Percentiles rank a stretch among this genome's conserved stretches.
Conservation (phyloP, 139 green algal species). For the Pleodorina starrii region DNA sequence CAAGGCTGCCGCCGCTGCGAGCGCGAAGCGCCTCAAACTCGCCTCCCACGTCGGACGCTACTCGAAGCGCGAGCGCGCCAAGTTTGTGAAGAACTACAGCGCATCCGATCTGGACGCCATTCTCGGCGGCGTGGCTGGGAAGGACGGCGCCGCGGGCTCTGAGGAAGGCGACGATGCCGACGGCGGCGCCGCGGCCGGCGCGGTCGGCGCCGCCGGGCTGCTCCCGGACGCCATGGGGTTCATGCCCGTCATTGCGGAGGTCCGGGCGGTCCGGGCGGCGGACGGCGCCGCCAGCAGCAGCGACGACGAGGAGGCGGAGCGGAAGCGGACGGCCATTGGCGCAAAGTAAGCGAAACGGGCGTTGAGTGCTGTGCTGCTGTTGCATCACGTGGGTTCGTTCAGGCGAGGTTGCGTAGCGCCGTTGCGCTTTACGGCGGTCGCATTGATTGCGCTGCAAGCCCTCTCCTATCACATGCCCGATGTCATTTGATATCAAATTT, state of each 20-base stretch:
- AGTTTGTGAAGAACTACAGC: constrained; percentile 84
- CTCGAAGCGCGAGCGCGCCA: constrained; percentile 73
- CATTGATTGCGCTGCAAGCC: too few species aligned
- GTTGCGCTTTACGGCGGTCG: too few species aligned
- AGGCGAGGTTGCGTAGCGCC: too few species aligned
- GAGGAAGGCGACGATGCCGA: background rate
- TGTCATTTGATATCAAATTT: too few species aligned
- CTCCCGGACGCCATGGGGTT: background rate
- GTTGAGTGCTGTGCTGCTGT: too few species aligned
- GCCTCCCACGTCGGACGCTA: constrained; percentile 82
- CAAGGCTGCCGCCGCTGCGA: background rate
- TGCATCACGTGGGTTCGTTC: too few species aligned
- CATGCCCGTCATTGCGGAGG: constrained; percentile 28
- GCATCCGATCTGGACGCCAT: constrained; percentile 85
- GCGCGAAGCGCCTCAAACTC: constrained; percentile 20
- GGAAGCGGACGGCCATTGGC: background rate
- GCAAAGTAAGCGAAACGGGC: background rate
- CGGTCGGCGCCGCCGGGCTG: too few species aligned
- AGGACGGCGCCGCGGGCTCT: background rate
- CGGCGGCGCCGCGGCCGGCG: background rate
- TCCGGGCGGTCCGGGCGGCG: background rate
- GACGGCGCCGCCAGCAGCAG: constrained; percentile 22
- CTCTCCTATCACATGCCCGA: too few species aligned
- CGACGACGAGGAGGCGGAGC: background rate
- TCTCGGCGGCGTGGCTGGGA: constrained; percentile 63